Evolutionary conservation across 2,329 filamentous ascomycete genomes (phyloP), one percentile per base, ranked within the genome.

Genomic region (Ilyonectria sp.): DNA sequence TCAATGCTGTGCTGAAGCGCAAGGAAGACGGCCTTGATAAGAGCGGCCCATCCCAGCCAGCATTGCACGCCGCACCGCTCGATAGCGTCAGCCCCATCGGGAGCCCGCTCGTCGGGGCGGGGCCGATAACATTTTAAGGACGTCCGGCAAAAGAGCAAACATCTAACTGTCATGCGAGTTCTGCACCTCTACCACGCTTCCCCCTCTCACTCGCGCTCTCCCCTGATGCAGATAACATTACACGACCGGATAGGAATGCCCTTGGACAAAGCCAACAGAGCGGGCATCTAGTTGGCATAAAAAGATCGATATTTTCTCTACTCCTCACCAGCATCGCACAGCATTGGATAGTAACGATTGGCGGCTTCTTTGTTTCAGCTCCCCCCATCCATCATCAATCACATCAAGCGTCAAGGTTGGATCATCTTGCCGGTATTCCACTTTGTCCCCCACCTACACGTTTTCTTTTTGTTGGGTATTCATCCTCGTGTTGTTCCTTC

Each of bases 51-150:
- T 85, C 86, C 55, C 93, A 93, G 76, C 96, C 96, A 17, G 95
- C 96, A 3, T 82, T 98, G 69, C 96, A 98, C 79, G 91, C 94
- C 6, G 95, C 93, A 26, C 94, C 95, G 2, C 82, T 98, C 50
- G 93, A 97, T 79, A 89, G 89, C 13, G 89, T 95, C 61, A 89
- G 87, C 71, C 87, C 89, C 1, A 69, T 82, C 21, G 75, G 77
- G n/a, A 87, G 84, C 60, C 84, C 85, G 4, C 37, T 75, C 23
- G 56, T 73, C n/a, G 74, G 50, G 8, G 29, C 43, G 19, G 50
- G 57, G 33, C 65, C 52, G n/a, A 23, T 58, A 29, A n/a, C 23
- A 35, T 31, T 31, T 15, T 23, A 52, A 70, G 40, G 15, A 15
- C 9, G 29, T 17, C 35, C 40, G 31, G 29, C 37, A 60, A n/a